Conservation (phyloP, 352 stramenopile species). For the Phytophthora vignae region DNA sequence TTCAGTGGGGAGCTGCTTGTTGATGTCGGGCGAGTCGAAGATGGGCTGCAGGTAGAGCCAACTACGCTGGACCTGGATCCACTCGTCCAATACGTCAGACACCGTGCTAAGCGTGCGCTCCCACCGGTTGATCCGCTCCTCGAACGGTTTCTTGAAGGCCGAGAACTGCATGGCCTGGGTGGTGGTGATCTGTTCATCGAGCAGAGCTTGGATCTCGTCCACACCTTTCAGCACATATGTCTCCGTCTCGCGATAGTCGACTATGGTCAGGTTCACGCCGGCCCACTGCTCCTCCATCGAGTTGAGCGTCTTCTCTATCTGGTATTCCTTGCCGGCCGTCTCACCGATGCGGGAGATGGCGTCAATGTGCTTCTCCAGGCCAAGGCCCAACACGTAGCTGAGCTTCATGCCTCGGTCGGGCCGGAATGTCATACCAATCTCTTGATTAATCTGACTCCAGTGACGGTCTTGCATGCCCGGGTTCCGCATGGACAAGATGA, state of each 20-base stretch:
- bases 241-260: slow-evolving; percentile 92
- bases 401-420: slow-evolving; percentile 87
- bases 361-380: slow-evolving; percentile 89
- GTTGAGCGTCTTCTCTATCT: slow-evolving; percentile 94
- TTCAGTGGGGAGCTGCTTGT: slow-evolving; percentile 95
- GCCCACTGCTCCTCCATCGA: slow-evolving; percentile 94
- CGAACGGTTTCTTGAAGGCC: slow-evolving; percentile 95
- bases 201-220: slow-evolving; percentile 93
- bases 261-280: slow-evolving; percentile 83
- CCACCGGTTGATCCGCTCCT: slow-evolving; percentile 94
- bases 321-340: slow-evolving; percentile 94
- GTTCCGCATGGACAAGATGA: slow-evolving; percentile 92
- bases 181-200: slow-evolving; percentile 97
- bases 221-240: slow-evolving; percentile 95
- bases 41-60: slow-evolving; percentile 97
- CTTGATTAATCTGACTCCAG: slow-evolving; percentile 92
- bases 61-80: slow-evolving; percentile 94
- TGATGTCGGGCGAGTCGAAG: slow-evolving; percentile 96
- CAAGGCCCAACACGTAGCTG: slow-evolving; percentile 85
- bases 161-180: slow-evolving; percentile 97
- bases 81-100: slow-evolving; percentile 95
- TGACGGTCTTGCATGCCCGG: slow-evolving; percentile 94
- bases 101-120: slow-evolving; percentile 90
- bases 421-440: slow-evolving; percentile 86
- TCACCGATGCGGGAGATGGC: slow-evolving; percentile 93